These are phyloP conservation scores for Penicillium hordei DNA, from an alignment of 2,329 filamentous ascomycete genomes.

Conservation along the genomic window DNA sequence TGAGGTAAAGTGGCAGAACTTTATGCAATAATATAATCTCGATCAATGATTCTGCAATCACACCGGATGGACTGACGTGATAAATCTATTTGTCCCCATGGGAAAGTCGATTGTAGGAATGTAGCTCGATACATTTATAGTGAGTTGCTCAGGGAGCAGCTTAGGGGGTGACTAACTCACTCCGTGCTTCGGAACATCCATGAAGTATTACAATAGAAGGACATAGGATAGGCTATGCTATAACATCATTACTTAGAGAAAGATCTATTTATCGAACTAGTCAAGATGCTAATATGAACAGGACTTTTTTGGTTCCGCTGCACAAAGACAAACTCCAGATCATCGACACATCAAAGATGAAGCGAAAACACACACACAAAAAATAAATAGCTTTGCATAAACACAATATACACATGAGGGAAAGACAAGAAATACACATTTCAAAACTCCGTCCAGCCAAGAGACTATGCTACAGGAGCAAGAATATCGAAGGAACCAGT, in stretches of 20 bases:
- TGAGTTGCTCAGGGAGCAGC: too few relatives aligned
- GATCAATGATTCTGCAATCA: too few relatives aligned
- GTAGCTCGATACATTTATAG: too few relatives aligned
- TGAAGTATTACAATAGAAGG: neutral
- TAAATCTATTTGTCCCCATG: too few relatives aligned
- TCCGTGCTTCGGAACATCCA: too few relatives aligned
- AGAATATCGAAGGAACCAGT: conserved; percentile 92
- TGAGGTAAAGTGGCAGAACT: too few relatives aligned
- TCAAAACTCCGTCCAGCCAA: conserved; percentile 19
- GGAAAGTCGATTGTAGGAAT: too few relatives aligned
- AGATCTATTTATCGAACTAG: conserved; percentile 25
- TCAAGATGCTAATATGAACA: conserved; percentile 33
- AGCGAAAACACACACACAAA: conserved; percentile 14
- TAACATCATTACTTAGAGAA: conserved; percentile 8
- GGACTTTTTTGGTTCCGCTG: conserved; percentile 40
- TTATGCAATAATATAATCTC: too few relatives aligned
- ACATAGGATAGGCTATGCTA: neutral
- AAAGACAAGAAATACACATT: conserved; percentile 21
- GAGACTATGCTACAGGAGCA: conserved; percentile 47
- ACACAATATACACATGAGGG: conserved; percentile 29
- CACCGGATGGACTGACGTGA: too few relatives aligned
- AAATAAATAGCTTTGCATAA: conserved; percentile 17
- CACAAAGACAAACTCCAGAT: conserved; percentile 39
- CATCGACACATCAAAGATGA: conserved; percentile 37
- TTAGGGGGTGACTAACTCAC: too few relatives aligned